Evolutionary conservation across 1,284 basidiomycete genomes (phyloP), one percentile per base, ranked within the genome.

Genomic region (Grifola frondosa): DNA sequence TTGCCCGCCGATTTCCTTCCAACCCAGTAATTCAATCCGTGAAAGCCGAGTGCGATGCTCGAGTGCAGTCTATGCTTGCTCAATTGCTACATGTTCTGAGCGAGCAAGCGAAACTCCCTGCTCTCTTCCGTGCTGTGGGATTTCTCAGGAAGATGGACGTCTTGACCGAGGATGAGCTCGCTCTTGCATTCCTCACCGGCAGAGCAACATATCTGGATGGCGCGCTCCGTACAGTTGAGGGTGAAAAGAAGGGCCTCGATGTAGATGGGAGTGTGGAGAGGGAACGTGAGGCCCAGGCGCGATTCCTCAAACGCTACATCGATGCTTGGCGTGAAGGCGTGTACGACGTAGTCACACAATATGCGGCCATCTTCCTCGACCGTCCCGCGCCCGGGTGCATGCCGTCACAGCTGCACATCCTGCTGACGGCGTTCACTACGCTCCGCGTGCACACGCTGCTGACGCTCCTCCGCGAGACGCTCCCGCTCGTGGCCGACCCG

Each of bases 291-390:
- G 89, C 92, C 49, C 73, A 89, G 17, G 78, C 86, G 21, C 70
- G 85, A 30, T 93, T 85, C 65, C 71, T 95, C 44, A 86, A 91
- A 57, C 82, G 81, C 57, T 95, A 94, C 66, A 82, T 96, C 53
- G 95, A 97, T 59, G 68, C 85, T 7, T 97, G 94, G 86, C 75
- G 94, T 36, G 94, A 97, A 66, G 84, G 90, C 40, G 85, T 94
- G 19, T 88, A 94, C 64, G 94, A 98, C 62, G 84, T 95, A 54
- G 77, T 96, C 52, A 87, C 85, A 13, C 93, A 97, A 63, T 97
- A 85, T 57, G 79, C 84, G 3, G 84, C 91, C 29, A 91, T 97
- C 49, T 97, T 98, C 66, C 78, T 94, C 37, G 87, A 91, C 49
- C 77, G 77, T 29, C 57, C 67, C 4, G 49, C 42, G 1, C 37